Conservation (phyloP, 768 basidiomycete species). For the Mycena polygramma region DNA sequence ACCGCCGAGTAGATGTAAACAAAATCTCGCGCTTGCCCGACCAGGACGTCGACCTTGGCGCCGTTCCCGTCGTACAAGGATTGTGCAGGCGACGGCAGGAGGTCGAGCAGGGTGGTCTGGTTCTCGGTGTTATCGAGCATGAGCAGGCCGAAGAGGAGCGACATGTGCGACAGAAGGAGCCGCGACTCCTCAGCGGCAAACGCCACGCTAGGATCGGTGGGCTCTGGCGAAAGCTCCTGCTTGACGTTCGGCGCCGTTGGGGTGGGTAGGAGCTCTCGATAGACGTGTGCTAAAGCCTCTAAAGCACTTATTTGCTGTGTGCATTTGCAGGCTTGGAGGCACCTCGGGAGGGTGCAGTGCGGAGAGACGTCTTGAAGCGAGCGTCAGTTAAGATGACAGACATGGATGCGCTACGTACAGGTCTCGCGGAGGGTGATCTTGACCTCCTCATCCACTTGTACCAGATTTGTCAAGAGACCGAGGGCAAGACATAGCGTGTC, state of each 20-base stretch:
- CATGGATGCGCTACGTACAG: conserved; percentile 55
- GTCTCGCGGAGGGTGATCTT: conserved; percentile 61
- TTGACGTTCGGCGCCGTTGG: conserved; percentile 38
- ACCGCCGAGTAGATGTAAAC: conserved; percentile 57
- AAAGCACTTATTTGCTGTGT: conserved; percentile 58
- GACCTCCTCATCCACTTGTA: conserved; percentile 68
- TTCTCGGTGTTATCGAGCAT: conserved; percentile 57
- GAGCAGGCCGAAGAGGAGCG: conserved; percentile 76
- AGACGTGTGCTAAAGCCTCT: conserved; percentile 64
- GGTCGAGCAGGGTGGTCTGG: conserved; percentile 49
- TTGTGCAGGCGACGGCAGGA: conserved; percentile 42
- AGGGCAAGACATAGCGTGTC: conserved; percentile 83
- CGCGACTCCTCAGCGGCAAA: conserved; percentile 55
- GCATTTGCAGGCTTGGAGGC: conserved; percentile 69
- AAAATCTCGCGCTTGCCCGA: conserved; percentile 62
- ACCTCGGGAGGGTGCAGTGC: conserved; percentile 63
- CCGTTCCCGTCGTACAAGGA: conserved; percentile 34
- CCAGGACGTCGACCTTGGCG: conserved; percentile 50
- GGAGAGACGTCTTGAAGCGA: conserved; percentile 22
- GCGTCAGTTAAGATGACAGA: not conserved
- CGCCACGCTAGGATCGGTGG: conserved; percentile 36
- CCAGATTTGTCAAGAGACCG: conserved; percentile 81
- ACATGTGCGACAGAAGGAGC: conserved; percentile 80
- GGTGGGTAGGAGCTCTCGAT: conserved; percentile 52
- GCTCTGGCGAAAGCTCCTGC: conserved; percentile 44